A percentile compares a stretch with the other conserved stretches of the same genome.
These are phyloP conservation scores for Alloteropsis angusta DNA, from an alignment of 202 grass and related monocot species.

Conservation along the genomic window DNA sequence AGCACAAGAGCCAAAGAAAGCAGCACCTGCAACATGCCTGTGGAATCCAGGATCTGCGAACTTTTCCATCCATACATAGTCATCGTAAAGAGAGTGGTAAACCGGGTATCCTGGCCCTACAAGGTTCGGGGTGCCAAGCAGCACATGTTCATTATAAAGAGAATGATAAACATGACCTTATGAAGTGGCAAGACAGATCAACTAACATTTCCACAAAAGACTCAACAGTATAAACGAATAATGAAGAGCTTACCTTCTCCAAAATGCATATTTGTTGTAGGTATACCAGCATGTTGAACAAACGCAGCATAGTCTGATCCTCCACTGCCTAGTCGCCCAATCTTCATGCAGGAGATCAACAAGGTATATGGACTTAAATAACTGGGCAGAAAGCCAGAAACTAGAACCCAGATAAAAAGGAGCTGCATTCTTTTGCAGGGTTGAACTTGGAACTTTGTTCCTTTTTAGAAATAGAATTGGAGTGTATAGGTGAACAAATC, in stretches of 20 bases:
- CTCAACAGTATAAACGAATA: not conserved
- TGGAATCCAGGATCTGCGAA: conserved; percentile 77
- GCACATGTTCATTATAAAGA: no score
- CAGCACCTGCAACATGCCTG: conserved; percentile 67
- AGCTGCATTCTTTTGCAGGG: no score
- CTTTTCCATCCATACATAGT: conserved; percentile 77
- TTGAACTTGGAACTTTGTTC: no score
- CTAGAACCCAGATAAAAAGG: not conserved
- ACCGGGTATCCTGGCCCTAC: conserved; percentile 60
- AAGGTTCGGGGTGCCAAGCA: not conserved
- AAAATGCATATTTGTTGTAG: conserved; percentile 61
- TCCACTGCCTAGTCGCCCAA: conserved; percentile 52
- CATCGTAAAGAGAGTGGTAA: conserved; percentile 82
- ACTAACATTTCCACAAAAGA: not conserved
- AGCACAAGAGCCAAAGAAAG: not conserved
- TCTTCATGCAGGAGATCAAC: conserved; percentile 37
- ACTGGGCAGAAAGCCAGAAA: not conserved
- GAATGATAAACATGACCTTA: no score
- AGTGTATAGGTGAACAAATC: not conserved
- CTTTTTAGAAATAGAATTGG: conserved; percentile 2
- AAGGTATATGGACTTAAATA: not conserved
- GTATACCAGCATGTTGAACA: conserved; percentile 65
- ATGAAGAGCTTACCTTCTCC: conserved; percentile 41
- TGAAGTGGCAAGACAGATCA: no score
- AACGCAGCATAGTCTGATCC: conserved; percentile 74